These are phyloP conservation scores for Epichloe glyceriae DNA, from an alignment of 2,329 filamentous ascomycete genomes.

Conservation along the genomic window DNA sequence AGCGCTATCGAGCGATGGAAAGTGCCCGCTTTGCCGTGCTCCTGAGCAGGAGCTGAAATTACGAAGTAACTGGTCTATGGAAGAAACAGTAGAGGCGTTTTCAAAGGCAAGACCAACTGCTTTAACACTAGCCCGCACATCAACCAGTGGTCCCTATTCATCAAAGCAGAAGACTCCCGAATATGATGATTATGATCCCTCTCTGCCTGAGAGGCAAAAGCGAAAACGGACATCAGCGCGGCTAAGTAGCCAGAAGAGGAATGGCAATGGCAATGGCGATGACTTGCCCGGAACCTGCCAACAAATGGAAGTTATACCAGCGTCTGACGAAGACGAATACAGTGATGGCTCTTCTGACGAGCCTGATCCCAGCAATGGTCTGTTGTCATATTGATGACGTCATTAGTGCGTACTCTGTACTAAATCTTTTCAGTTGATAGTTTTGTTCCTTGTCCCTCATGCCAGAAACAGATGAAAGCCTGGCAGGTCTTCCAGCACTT, in stretches of 20 bases:
- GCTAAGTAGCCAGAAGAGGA: slow-evolving; percentile 29
- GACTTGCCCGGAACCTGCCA: background rate
- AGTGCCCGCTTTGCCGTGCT: slow-evolving; percentile 73
- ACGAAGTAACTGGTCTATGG: slow-evolving; percentile 70
- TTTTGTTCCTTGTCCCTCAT: slow-evolving; percentile 74
- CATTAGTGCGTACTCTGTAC: background rate
- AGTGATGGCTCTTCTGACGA: slow-evolving; percentile 17
- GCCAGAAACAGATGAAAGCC: slow-evolving; percentile 65
- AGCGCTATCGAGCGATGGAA: slow-evolving; percentile 68
- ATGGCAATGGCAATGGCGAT: slow-evolving; percentile 13
- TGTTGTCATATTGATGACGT: slow-evolving; percentile 8
- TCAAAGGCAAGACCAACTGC: slow-evolving; percentile 47
- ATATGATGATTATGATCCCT: slow-evolving; percentile 16
- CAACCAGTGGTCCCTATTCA: slow-evolving; percentile 1
- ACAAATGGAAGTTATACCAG: background rate
- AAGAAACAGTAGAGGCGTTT: slow-evolving; percentile 76
- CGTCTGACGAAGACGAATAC: slow-evolving; percentile 9
- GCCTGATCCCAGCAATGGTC: slow-evolving; percentile 15
- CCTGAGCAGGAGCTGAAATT: slow-evolving; percentile 74
- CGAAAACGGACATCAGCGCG: slow-evolving; percentile 39
- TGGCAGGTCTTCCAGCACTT: slow-evolving; percentile 69
- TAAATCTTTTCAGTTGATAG: slow-evolving; percentile 45
- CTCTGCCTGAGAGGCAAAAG: slow-evolving; percentile 27
- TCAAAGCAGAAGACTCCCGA: slow-evolving; percentile 40
- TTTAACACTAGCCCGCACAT: slow-evolving; percentile 47